Evolutionary conservation across 768 basidiomycete species (phyloP).

Genomic region (Lyophyllum semitale): DNA sequence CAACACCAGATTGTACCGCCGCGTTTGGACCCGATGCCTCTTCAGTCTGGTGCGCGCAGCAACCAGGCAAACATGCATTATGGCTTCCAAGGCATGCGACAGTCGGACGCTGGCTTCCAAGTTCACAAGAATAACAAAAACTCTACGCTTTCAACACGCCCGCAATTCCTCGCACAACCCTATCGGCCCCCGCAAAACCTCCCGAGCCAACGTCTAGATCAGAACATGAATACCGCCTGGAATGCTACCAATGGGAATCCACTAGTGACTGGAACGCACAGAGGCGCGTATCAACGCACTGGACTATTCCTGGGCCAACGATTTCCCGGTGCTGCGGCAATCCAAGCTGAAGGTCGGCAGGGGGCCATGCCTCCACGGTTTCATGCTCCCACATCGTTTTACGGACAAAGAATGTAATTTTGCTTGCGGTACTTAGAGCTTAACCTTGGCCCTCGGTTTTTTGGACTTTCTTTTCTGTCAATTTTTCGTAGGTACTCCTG

Average conservation of each 20-base stretch:
- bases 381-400: background rate
- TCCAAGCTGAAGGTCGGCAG: background rate
- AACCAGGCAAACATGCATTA: background rate
- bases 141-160: background rate
- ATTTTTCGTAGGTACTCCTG: background rate
- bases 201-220: slow-evolving; percentile 11
- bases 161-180: background rate
- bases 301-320: background rate
- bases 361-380: background rate
- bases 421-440: too few species aligned
- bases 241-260: background rate
- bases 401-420: background rate
- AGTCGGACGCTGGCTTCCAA: background rate
- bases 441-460: too few species aligned
- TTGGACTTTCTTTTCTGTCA: background rate
- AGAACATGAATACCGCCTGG: slow-evolving; percentile 11
- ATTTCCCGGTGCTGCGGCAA: background rate
- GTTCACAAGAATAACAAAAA: background rate
- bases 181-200: slow-evolving; percentile 4
- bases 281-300: background rate
- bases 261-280: background rate
- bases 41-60: background rate
- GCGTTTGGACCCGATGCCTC: background rate
- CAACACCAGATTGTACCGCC: background rate
- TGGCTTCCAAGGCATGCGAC: background rate